phyloP scores from a whole-genome alignment of 768 basidiomycete genomes.

The Amyloporia xantha region DNA sequence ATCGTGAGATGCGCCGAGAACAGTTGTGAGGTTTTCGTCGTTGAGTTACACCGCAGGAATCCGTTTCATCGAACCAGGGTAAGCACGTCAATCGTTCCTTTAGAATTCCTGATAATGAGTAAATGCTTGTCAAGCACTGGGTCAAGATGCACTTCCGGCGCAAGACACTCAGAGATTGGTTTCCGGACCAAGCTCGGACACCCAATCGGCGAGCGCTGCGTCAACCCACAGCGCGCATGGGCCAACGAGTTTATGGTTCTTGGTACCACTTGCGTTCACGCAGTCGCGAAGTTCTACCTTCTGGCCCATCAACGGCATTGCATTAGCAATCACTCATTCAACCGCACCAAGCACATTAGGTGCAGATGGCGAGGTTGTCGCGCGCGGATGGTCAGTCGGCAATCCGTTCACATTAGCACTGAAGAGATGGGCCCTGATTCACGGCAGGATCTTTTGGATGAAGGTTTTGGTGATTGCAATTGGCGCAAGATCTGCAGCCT shows the following conservation, averaged over 20 bases:
- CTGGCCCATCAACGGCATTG: slow-evolving; percentile 26
- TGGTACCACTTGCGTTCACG: slow-evolving; percentile 21
- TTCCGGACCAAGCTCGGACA: slow-evolving; percentile 23
- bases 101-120: too few relatives aligned
- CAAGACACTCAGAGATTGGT: slow-evolving; percentile 13
- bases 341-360: slow-evolving; percentile 23
- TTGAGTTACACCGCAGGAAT: too few relatives aligned
- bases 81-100: too few relatives aligned
- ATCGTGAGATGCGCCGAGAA: too few relatives aligned
- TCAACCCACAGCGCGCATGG: background rate
- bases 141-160: background rate
- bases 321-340: slow-evolving; percentile 26
- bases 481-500: slow-evolving; percentile 29
- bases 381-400: slow-evolving; percentile 29
- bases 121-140: too few relatives aligned
- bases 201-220: slow-evolving; percentile 8
- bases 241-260: slow-evolving; percentile 15
- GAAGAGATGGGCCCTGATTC: slow-evolving; percentile 31
- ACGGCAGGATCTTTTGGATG: slow-evolving; percentile 29
- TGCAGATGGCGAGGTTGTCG: slow-evolving; percentile 32
- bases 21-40: too few relatives aligned
- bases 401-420: slow-evolving; percentile 28
- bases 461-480: slow-evolving; percentile 28
- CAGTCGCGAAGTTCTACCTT: slow-evolving; percentile 31
- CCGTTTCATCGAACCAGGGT: too few relatives aligned